Conservation (phyloP, 2,329 filamentous ascomycete species). For the Uncinocarpus reesii region DNA sequence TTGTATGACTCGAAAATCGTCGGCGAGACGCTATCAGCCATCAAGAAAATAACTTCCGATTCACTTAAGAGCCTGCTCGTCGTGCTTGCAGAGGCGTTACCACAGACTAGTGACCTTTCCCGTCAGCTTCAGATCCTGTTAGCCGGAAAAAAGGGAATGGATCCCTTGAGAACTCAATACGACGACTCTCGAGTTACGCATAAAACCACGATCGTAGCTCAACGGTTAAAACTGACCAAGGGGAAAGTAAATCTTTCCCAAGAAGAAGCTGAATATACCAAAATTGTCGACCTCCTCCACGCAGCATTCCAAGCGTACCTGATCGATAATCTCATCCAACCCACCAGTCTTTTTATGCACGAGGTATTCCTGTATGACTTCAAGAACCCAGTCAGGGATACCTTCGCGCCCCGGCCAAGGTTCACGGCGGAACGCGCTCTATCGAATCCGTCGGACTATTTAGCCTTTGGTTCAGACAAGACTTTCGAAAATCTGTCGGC, state of each 20-base stretch:
- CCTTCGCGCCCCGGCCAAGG: conserved; percentile 49
- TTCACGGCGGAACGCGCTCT: conserved; percentile 52
- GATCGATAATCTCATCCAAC: conserved; percentile 37
- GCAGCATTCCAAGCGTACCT: conserved; percentile 40
- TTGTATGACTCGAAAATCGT: conserved; percentile 43
- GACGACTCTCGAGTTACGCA: conserved; percentile 52
- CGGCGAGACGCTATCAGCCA: conserved; percentile 42
- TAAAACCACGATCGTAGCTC: conserved; percentile 49
- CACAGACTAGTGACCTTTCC: conserved; percentile 36
- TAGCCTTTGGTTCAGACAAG: conserved; percentile 38
- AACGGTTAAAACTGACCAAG: conserved; percentile 50
- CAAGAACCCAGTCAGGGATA: conserved; percentile 47
- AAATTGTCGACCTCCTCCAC: conserved; percentile 42
- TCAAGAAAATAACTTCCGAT: conserved; percentile 46
- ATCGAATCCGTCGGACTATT: conserved; percentile 50
- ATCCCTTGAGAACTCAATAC: conserved; percentile 61
- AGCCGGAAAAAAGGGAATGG: conserved; percentile 37
- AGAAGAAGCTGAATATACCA: conserved; percentile 46
- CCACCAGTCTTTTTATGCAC: conserved; percentile 43
- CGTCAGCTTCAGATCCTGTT: conserved; percentile 41
- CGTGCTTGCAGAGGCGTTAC: conserved; percentile 27
- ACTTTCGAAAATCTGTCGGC: conserved; percentile 35
- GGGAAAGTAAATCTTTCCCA: conserved; percentile 45
- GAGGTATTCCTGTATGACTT: conserved; percentile 52
- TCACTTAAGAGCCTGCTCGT: conserved; percentile 35